Evolutionary conservation across 108 stramenopile species (phyloP).

Genomic region (Aureococcus anophagefferens): DNA sequence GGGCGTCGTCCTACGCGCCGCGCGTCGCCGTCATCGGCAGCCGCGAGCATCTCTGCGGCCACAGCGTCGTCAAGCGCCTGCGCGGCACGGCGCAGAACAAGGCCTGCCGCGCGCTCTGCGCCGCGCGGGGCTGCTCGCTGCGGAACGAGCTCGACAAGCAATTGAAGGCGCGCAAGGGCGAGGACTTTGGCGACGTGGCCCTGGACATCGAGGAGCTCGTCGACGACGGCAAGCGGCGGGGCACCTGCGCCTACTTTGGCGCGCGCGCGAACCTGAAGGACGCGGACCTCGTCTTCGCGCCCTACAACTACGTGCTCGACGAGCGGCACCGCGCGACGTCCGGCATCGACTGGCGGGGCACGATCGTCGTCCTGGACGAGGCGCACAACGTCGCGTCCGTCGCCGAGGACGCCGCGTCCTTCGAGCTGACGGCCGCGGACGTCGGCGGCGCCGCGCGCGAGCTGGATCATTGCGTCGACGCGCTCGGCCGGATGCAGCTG

Average conservation of each 20-base stretch:
- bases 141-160: neutral
- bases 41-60: conserved; percentile 19
- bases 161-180: conserved; percentile 9
- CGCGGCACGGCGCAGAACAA: conserved; percentile 20
- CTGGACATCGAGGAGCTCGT: conserved; percentile 94
- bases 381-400: conserved; percentile 97
- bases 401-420: conserved; percentile 82
- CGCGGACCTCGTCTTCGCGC: conserved; percentile 86
- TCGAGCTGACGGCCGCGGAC: conserved; percentile 70
- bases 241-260: conserved; percentile 89
- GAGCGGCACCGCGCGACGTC: conserved; percentile 61
- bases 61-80: conserved; percentile 20
- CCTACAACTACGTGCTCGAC: conserved; percentile 98
- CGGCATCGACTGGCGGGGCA: conserved; percentile 64
- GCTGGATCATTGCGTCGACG: conserved; percentile 44
- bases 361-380: conserved; percentile 93
- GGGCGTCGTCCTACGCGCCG: conserved; percentile 22
- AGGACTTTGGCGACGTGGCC: conserved; percentile 27
- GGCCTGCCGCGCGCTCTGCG: conserved; percentile 19
- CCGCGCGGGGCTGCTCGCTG: neutral
- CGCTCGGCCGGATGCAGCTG: conserved; percentile 39
- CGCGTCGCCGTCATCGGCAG: neutral
- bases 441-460: conserved; percentile 51
- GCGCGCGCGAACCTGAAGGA: conserved; percentile 55
- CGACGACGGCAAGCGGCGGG: conserved; percentile 52